Percentiles rank a stretch among this genome's conserved stretches.
Conservation (phyloP, 768 basidiomycete genomes). For the Cubamyces lactineus region DNA sequence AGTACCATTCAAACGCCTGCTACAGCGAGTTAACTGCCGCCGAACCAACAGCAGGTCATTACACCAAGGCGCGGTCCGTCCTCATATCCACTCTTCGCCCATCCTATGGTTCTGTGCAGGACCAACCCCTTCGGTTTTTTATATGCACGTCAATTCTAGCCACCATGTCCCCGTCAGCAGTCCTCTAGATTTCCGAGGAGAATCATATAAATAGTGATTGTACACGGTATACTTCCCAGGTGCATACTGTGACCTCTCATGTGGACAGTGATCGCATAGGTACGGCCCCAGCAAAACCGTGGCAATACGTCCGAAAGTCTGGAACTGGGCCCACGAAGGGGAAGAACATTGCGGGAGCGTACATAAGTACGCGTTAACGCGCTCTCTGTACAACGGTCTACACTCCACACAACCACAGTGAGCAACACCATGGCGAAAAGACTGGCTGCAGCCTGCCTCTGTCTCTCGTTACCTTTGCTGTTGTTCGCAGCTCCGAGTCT, state of each 20-base stretch:
- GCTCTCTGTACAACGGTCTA: too few relatives aligned
- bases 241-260: slow-evolving; percentile 5
- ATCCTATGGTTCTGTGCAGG: too few relatives aligned
- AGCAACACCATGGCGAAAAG: too few relatives aligned
- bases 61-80: too few relatives aligned
- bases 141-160: too few relatives aligned
- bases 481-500: background rate
- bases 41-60: too few relatives aligned
- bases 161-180: background rate
- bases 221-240: background rate
- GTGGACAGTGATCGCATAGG: background rate
- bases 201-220: background rate
- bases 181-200: slow-evolving; percentile 1
- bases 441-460: too few relatives aligned
- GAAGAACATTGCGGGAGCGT: background rate
- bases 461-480: background rate
- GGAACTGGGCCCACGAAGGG: background rate
- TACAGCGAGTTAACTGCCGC: too few relatives aligned
- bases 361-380: background rate
- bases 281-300: background rate
- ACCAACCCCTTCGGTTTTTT: too few relatives aligned
- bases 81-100: too few relatives aligned
- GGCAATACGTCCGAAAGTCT: background rate
- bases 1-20: too few relatives aligned
- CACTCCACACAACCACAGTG: too few relatives aligned